Base-by-base conservation (phyloP, 768 basidiomycete species). In the Austroboletus eburneus region DNA sequence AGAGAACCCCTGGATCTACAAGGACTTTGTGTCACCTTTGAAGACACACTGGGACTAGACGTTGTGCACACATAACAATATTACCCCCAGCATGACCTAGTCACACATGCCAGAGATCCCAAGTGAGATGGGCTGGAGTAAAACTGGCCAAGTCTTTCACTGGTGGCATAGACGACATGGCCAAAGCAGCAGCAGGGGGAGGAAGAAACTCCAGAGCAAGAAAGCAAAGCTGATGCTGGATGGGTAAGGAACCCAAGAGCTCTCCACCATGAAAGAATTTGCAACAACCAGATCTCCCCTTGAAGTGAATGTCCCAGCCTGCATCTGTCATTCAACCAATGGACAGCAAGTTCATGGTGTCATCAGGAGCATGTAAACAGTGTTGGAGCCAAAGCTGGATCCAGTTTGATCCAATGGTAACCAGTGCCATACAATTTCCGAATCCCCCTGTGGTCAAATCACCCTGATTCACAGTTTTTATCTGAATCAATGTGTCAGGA, bases 341-440 rank as follows among this genome's bases (percentile, higher is more conserved):
- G 2, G 29, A 51, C 2, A 48, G 6, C 1, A 51, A 25, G 17
- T 51, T 47, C 3, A 51, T 13, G 8, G 39, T 6, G 22, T 41
- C 45, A 5, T 32, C 22, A 2, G 30, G 46, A 1, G 39, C 40
- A 14, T 52, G 46, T 0, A 54, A 14, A 17, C 45, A 55, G 30
- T 32, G 4, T 7, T 14, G 30, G 14, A 32, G 13, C 8, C 7
- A 3, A 4, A 32, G 12, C 9, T 13, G 13, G 14, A 7, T 4
- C 14, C 4, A 3, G 14, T 14, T 4, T 9, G 4, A 7, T 7
- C 12, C 12, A 13, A 32, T 9, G 13, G 12, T 4, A 14, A 32
- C 9, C 13, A 7, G 4, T 4, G 7, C 30, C 4, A 32, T 13
- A 32, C 30, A 32, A 4, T 6, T 32, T 6, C 30, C 30, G 3